Percentiles rank a stretch among this genome's conserved stretches.
phyloP scores from a whole-genome alignment of 2,329 filamentous ascomycete genomes.

The Ceratocystis eucalypticola region DNA sequence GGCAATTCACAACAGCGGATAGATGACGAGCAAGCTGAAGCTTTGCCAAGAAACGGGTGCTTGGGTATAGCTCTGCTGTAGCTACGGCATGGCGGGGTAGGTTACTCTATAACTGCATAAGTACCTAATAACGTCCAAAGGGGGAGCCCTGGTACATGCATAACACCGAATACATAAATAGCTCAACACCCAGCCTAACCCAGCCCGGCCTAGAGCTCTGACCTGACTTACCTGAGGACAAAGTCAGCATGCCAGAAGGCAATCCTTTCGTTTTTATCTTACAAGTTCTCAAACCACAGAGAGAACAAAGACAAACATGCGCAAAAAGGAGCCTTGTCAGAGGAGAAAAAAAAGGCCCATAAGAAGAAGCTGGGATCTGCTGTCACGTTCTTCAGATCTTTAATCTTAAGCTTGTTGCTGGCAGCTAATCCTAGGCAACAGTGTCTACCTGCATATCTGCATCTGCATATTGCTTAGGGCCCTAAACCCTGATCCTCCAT shows the following conservation, averaged over 20 bases:
- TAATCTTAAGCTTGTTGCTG: background rate
- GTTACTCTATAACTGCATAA: background rate
- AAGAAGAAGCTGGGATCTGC: background rate
- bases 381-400: background rate
- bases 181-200: background rate
- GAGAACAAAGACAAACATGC: background rate
- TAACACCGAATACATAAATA: background rate
- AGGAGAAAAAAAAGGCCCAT: background rate
- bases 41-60: background rate
- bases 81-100: background rate
- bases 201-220: background rate
- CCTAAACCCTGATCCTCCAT: background rate
- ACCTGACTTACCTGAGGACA: background rate
- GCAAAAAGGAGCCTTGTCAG: background rate
- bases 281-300: background rate
- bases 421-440: background rate
- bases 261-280: background rate
- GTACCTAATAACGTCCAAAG: background rate
- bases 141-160: background rate
- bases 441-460: background rate
- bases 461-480: background rate
- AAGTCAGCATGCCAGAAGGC: background rate
- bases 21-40: background rate
- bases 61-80: background rate
- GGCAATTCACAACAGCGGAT: background rate